These are phyloP conservation scores for Gynandropsis gynandra DNA, from an alignment of 345 rosid species.

Conservation along the genomic window DNA sequence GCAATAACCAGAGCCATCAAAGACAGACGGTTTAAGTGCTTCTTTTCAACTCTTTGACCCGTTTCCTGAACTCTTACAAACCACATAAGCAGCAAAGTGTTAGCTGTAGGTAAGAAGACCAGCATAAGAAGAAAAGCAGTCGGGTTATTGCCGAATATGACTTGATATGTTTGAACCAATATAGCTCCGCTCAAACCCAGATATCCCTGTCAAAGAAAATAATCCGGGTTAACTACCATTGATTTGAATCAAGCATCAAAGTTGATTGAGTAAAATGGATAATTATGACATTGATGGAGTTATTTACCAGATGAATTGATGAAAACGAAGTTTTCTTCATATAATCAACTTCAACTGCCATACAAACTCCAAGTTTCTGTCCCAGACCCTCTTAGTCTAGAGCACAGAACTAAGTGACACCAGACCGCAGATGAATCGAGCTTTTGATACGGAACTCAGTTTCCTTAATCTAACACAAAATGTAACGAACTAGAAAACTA, in stretches of 20 bases:
- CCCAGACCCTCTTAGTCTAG: no score
- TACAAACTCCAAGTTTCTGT: no score
- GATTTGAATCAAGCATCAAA: no score
- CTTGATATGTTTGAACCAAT: slow-evolving; percentile 57
- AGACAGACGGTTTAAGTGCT: slow-evolving; percentile 66
- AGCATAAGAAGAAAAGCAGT: slow-evolving; percentile 57
- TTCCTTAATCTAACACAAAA: neutral
- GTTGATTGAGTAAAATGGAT: neutral
- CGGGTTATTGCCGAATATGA: slow-evolving; percentile 51
- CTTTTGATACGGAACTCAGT: no score
- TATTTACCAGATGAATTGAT: no score
- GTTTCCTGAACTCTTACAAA: slow-evolving; percentile 51
- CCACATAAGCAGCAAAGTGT: slow-evolving; percentile 61
- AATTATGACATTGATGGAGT: no score
- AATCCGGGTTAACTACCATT: no score
- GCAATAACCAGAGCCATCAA: slow-evolving; percentile 50
- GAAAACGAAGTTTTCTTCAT: no score
- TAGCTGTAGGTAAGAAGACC: slow-evolving; percentile 50
- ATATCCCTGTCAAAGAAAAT: slow-evolving; percentile 50
- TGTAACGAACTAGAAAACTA: neutral
- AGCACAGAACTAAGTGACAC: no score
- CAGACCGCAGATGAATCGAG: no score
- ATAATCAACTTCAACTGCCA: no score
- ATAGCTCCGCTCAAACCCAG: slow-evolving; percentile 89
- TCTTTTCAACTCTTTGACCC: slow-evolving; percentile 43